Evolutionary conservation across 2,329 filamentous ascomycete species (phyloP).

Genomic region (Diaporthe longicolla): DNA sequence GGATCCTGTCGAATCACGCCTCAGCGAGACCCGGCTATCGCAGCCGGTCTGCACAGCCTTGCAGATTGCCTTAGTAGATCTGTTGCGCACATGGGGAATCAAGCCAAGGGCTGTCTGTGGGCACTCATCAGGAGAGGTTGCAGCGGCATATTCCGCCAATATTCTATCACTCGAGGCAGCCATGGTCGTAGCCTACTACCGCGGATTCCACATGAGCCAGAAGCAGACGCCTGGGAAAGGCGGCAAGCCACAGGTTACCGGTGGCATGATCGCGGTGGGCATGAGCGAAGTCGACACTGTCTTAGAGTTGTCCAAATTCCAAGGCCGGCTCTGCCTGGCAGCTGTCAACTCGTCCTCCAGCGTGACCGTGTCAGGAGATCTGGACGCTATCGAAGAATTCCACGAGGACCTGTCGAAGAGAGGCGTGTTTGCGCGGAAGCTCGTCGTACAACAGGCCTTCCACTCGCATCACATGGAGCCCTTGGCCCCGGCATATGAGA

Average conservation of each 20-base stretch:
- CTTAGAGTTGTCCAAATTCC: constrained; percentile 45
- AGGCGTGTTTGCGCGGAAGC: constrained; percentile 41
- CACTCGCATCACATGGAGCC: constrained; percentile 50
- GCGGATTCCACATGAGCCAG: constrained; percentile 18
- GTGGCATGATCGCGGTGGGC: constrained; percentile 65
- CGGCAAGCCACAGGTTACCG: constrained; percentile 41
- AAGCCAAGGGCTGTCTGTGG: constrained; percentile 46
- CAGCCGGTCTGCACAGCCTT: constrained; percentile 54
- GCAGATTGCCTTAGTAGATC: constrained; percentile 55
- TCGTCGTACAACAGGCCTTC: constrained; percentile 49
- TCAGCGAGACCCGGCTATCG: constrained; percentile 35
- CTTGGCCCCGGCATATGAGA: constrained; percentile 44
- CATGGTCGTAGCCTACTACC: constrained; percentile 33
- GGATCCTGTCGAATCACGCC: not conserved
- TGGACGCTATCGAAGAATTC: constrained; percentile 40
- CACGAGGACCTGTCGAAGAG: constrained; percentile 39
- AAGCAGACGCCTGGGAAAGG: not conserved
- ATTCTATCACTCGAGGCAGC: constrained; percentile 11
- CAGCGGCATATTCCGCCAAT: constrained; percentile 16
- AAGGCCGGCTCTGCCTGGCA: constrained; percentile 47
- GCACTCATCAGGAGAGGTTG: constrained; percentile 46
- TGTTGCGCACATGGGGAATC: constrained; percentile 47
- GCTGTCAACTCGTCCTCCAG: constrained; percentile 54
- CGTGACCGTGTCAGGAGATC: constrained; percentile 55
- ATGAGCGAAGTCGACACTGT: constrained; percentile 53